These are phyloP conservation scores for Zygosaccharomyces siamensis DNA, from an alignment of 805 yeast genomes.

Conservation along the genomic window DNA sequence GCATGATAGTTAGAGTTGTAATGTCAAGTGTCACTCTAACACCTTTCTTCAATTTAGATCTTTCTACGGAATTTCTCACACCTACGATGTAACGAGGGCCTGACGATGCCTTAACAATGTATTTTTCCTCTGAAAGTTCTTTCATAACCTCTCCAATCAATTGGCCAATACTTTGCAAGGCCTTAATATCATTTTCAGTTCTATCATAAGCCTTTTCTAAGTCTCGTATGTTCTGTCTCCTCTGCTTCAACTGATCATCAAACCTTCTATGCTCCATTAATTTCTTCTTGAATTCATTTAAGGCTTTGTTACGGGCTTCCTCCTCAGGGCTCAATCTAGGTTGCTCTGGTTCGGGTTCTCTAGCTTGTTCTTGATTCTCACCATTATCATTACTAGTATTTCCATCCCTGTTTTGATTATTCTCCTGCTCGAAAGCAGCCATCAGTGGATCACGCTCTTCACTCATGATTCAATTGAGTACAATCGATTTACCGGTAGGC, in stretches of 20 bases:
- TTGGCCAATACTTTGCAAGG: conserved; percentile 95
- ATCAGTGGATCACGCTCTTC: conserved; percentile 75
- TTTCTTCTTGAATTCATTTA: conserved; percentile 75
- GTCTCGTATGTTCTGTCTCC: conserved; percentile 77
- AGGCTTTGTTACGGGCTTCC: conserved; percentile 60
- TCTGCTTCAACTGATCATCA: conserved; percentile 83
- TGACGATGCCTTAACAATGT: conserved; percentile 91
- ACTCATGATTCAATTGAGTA: conserved; percentile 36
- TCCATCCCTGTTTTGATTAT: conserved; percentile 9
- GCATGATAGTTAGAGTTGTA: conserved; percentile 96
- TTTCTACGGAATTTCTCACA: conserved; percentile 87
- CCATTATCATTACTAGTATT: conserved; percentile 12
- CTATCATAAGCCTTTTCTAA: conserved; percentile 79
- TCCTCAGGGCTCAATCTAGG: conserved; percentile 54
- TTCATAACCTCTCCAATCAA: conserved; percentile 95
- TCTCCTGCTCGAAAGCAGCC: conserved; percentile 46
- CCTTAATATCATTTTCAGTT: conserved; percentile 96
- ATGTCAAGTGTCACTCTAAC: conserved; percentile 95
- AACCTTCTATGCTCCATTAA: conserved; percentile 89
- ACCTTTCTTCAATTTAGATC: conserved; percentile 80
- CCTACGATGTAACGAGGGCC: conserved; percentile 99
- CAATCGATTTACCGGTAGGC: not conserved
- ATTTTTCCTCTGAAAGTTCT: conserved; percentile 90
- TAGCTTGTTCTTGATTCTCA: conserved; percentile 18
- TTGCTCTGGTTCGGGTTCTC: conserved; percentile 27